A percentile compares a stretch with the other conserved stretches of the same genome.
Conservation (phyloP, 2,329 filamentous ascomycete genomes). For the Chaetomiaceae sp. region DNA sequence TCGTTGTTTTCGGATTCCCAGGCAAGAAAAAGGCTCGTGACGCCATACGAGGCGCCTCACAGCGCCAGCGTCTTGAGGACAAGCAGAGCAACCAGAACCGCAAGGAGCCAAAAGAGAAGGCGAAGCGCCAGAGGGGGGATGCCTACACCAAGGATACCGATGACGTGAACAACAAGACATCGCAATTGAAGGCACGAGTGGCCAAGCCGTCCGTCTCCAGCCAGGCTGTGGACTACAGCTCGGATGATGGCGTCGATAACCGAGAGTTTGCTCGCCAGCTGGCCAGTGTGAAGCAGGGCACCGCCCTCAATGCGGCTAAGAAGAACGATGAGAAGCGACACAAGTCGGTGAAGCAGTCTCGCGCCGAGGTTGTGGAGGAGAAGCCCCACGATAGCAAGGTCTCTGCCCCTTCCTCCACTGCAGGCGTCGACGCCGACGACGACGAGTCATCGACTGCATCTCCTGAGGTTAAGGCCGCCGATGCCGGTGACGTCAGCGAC, state of each 20-base stretch:
- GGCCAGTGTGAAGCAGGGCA: constrained; percentile 63
- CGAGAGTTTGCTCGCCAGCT: constrained; percentile 73
- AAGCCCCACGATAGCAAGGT: constrained; percentile 41
- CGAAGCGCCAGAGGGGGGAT: constrained; percentile 33
- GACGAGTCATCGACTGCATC: constrained; percentile 67
- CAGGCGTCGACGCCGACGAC: constrained; percentile 72
- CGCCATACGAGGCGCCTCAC: constrained; percentile 18
- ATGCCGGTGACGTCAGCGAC: constrained; percentile 70
- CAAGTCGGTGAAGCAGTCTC: constrained; percentile 65
- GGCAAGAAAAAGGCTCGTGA: constrained; percentile 22
- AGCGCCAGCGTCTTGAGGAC: constrained; percentile 28
- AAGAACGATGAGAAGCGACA: constrained; percentile 56
- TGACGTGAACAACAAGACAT: constrained; percentile 22
- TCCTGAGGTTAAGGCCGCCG: constrained; percentile 51
- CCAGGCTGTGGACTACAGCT: constrained; percentile 35
- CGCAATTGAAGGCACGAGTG: constrained; percentile 34
- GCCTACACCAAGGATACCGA: constrained; percentile 32
- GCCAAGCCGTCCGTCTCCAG: constrained; percentile 27
- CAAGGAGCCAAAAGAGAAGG: constrained; percentile 33
- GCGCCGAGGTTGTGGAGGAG: constrained; percentile 46
- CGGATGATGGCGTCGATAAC: constrained; percentile 59
- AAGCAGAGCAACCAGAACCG: constrained; percentile 29
- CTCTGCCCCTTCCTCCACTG: constrained; percentile 61
- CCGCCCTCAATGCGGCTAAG: constrained; percentile 47
- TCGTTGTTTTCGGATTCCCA: constrained; percentile 22